Percentiles rank a stretch among this genome's conserved stretches.
Conservation (phyloP, 2,329 filamentous ascomycete species). For the Thyridium curvatum region DNA sequence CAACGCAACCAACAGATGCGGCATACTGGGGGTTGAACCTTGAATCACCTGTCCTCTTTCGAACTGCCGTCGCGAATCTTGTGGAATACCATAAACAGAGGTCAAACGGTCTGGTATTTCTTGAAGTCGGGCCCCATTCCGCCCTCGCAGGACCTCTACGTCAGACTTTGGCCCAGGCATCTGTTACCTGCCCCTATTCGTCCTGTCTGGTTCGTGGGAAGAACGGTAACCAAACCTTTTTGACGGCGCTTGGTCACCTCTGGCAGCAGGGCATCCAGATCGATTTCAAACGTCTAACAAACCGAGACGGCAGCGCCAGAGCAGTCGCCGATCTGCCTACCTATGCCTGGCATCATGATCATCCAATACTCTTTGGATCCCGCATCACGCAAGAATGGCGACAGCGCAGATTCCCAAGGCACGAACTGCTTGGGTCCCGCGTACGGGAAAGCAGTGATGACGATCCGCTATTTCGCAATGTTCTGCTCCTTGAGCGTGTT, state of each 20-base stretch:
- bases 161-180: slow-evolving; percentile 10
- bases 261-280: slow-evolving; percentile 21
- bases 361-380: slow-evolving; percentile 30
- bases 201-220: no score
- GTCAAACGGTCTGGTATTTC: background rate
- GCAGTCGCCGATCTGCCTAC: slow-evolving; percentile 29
- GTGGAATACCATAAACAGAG: background rate
- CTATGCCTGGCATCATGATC: slow-evolving; percentile 40
- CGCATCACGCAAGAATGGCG: slow-evolving; percentile 19
- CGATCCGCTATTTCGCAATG: slow-evolving; percentile 26
- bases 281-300: slow-evolving; percentile 22
- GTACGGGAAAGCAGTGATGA: slow-evolving; percentile 19
- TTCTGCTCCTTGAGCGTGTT: slow-evolving; percentile 24
- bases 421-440: slow-evolving; percentile 30
- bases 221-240: no score
- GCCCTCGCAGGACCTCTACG: slow-evolving; percentile 16
- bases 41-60: slow-evolving; percentile 22
- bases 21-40: background rate
- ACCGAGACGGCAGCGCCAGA: slow-evolving; percentile 17
- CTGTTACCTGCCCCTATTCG: no score
- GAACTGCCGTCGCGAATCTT: slow-evolving; percentile 13
- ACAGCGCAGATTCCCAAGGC: slow-evolving; percentile 25
- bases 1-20: slow-evolving; percentile 8
- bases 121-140: slow-evolving; percentile 13
- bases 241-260: slow-evolving; percentile 3